Evolutionary conservation across 1,284 basidiomycete genomes (phyloP), one percentile per base, ranked within the genome.

Genomic region (Singerocomus rubriflavus): DNA sequence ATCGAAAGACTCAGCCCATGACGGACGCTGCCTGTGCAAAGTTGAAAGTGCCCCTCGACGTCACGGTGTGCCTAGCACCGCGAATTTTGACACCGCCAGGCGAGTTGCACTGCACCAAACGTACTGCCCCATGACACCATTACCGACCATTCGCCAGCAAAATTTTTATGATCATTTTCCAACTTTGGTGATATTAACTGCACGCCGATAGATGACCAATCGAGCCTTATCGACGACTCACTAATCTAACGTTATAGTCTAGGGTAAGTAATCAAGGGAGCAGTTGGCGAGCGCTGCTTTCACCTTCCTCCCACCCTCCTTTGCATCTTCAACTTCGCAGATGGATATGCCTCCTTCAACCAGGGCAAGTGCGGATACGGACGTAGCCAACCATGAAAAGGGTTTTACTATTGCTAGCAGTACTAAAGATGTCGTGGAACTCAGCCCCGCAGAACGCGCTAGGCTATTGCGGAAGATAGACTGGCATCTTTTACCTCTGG

Each of bases 381-480:
- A 59, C 14, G 34, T 13, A 14, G 21, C 38, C 42, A 27, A 47
- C 7, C 37, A 60, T n/a, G 56, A 58, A 42, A 68, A 67, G 34
- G 40, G 27, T 12, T 14, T 6, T 13, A 16, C 27, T 6, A 5
- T 33, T 2, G 12, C 37, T 8, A 16, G 46, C 11, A 40, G 12
- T 21, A 32, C 12, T 8, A 11, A 3, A 13, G 44, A 51, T 42
- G 31, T 39, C 6, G 35, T 51, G 35, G 55, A 57, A 30, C 42
- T 63, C 37, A 58, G 58, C 11, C 63, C 69, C 35, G 54, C 42
- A 16, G 71, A 73, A 50, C 65, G 63, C 34, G 54, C 61, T 14
- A 71, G 61, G 46, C 59, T 79, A 8, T 58, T 80, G 48, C 67
- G 76, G 43, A 81, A 79, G 59, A 62, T 81, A 39, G 80, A 82